Base-by-base conservation (phyloP, 352 stramenopile species). In the Phytophthora gonapodyides region DNA sequence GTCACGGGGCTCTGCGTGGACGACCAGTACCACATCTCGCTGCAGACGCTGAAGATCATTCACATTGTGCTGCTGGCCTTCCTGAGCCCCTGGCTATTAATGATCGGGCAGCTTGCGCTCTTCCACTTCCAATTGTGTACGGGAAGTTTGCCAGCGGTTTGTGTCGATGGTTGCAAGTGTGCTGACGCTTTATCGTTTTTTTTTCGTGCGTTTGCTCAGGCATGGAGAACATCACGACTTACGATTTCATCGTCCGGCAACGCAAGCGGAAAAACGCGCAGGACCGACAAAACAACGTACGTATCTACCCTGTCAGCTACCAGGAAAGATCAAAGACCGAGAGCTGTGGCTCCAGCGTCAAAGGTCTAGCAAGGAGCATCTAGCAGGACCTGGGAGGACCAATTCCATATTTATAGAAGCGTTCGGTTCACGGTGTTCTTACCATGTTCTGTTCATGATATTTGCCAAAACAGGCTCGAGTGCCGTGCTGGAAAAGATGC, bases 221-320 rank as follows among this genome's bases (percentile, higher is more conserved):
- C 36, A 78, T 87, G 52, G 82, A 94, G 27, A 78, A 90, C 53
- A 84, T 91, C 45, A 95, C 87, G 11, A 95, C 87, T 1, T 95
- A 95, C 57, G 87, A 95, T 64, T 95, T 91, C 69, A 95, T 95
- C 69, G 85, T 95, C 19, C 84, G 72, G 19, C 81, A 93, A 51
- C 82, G 84, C 52, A 93, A 91, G 69, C 82, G 76, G 52, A 83
- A 88, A 60, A 80, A 84, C 58, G 75, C 78, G 15, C 82, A 76
- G 47, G 66, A 89, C 27, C 76, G 80, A 34, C 71, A 87, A 46
- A 83, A 81, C 50, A 62, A 33, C 42, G 83, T 93, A 89, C 81
- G 83, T 93, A 82, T 91, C 16, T 61, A 91, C 52, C 78, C 76
- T 47, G 63, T 87, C 19, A 74, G 57, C 75, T 40, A 40, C 38